Percentiles rank a stretch among this genome's conserved stretches.
Conservation (phyloP, 306 rosid species). For the Gastrolobium bilobum region DNA sequence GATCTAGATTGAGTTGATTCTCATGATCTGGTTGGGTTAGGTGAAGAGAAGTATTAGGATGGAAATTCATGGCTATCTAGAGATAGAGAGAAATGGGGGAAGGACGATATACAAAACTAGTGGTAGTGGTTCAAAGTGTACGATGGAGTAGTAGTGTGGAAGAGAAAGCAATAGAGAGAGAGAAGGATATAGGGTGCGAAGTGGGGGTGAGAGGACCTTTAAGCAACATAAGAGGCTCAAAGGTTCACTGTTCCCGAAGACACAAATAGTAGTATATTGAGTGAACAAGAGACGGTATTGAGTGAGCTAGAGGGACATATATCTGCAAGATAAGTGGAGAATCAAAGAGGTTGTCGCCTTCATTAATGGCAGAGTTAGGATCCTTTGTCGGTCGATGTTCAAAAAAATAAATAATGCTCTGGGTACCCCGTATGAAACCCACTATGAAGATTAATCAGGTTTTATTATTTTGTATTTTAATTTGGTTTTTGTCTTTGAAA, state of each 20-base stretch:
- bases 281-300: conserved; percentile 48
- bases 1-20: conserved; percentile 63
- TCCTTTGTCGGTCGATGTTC: conserved; percentile 70
- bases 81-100: conserved; percentile 3
- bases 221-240: conserved; percentile 54
- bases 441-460: conserved; percentile 15
- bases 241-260: conserved; percentile 60
- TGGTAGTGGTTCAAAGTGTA: conserved; percentile 29
- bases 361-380: conserved; percentile 80
- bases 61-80: conserved; percentile 63
- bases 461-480: conserved; percentile 1
- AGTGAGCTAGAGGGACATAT: conserved; percentile 63
- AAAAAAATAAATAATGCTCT: conserved; percentile 48
- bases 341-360: conserved; percentile 82
- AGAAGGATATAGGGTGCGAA: conserved; percentile 19
- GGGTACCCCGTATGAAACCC: conserved; percentile 36
- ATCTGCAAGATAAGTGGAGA: conserved; percentile 79
- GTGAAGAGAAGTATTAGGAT: conserved; percentile 63
- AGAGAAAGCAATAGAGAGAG: conserved; percentile 26
- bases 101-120: neutral
- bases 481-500: conserved; percentile 37
- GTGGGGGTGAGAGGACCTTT: conserved; percentile 43
- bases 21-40: conserved; percentile 51
- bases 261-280: conserved; percentile 58
- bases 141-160: conserved; percentile 24